Conservation (phyloP, 345 rosid species). For the Acer saccharum region DNA sequence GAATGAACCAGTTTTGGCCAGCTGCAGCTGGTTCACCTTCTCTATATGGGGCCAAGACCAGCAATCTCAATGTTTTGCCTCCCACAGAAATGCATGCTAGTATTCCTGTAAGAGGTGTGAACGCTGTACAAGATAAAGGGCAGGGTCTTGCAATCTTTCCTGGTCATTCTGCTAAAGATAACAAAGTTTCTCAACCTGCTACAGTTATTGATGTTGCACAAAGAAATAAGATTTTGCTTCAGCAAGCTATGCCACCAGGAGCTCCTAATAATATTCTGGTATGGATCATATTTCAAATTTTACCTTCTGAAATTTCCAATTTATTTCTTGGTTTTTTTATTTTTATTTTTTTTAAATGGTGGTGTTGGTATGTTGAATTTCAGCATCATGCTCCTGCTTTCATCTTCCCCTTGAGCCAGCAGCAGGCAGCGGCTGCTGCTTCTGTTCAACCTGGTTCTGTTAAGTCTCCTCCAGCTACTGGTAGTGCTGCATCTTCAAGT, state of each 20-base stretch:
- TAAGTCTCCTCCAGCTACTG: slow-evolving; percentile 53
- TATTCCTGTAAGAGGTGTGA: slow-evolving; percentile 51
- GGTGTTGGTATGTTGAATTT: slow-evolving; percentile 18
- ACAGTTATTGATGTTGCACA: slow-evolving; percentile 61
- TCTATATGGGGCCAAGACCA: slow-evolving; percentile 71
- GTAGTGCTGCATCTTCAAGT: slow-evolving; percentile 42
- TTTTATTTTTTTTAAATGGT: background rate
- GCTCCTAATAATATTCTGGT: slow-evolving; percentile 80
- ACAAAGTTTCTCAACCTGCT: slow-evolving; percentile 53
- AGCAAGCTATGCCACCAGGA: slow-evolving; percentile 82
- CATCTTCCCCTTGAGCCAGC: slow-evolving; percentile 89
- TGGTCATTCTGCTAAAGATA: slow-evolving; percentile 49
- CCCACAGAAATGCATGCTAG: slow-evolving; percentile 68
- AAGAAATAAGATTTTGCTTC: slow-evolving; percentile 83
- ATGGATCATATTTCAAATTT: slow-evolving; percentile 17
- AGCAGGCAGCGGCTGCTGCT: slow-evolving; percentile 69
- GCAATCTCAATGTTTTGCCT: slow-evolving; percentile 74
- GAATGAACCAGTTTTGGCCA: slow-evolving; percentile 93
- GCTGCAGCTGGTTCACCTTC: slow-evolving; percentile 80
- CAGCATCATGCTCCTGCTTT: slow-evolving; percentile 89
- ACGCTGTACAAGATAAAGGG: slow-evolving; percentile 60
- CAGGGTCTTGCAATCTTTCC: slow-evolving; percentile 51
- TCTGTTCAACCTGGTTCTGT: slow-evolving; percentile 68
- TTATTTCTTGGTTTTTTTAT: background rate
- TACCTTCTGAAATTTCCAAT: background rate